Evolutionary conservation across 192 early-diverging fungal species (phyloP), one percentile per base, ranked within the genome.

Genomic region (Backusella tarrabulga): DNA sequence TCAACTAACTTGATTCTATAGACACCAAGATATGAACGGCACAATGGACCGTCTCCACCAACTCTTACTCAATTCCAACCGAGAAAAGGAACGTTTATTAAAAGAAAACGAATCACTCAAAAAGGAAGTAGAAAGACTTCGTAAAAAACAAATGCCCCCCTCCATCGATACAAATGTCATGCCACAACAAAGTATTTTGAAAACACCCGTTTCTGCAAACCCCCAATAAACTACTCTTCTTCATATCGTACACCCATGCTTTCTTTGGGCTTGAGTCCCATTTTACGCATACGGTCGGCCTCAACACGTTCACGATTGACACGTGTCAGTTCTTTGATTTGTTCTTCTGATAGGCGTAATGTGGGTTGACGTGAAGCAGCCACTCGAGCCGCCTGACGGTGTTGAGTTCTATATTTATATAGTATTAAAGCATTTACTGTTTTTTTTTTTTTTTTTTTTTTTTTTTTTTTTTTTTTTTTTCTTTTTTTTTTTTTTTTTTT

Each of bases 201-300:
- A 63, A 63, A 63, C 56, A 63, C 21, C 56, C 3, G n/a, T 56
- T 8, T 56, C 54, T 21, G 9, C 56, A 63, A 26, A 26, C 4
- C 56, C 56, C 11, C 32, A 32, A 32, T 32, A 32, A 32, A 9
- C 42, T 42, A 72, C 36, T 36, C 69, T 74, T 79, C 81, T 34
- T 88, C 87, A 72, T 88, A 88, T 50, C 87, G 72, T 1, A 88
- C 84, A 35, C 87, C 87, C 68, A 86, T 86, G 42, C 68, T 76
- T n/a, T 81, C 70, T 38, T 85, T 86, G 34, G 86, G 76, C 67
- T 81, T 86, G 1, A 88, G 71, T 2, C 89, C 89, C 82, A 90
- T 77, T 63, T 82, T 83, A 35, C 89, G 78, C 78, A 90, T 73
- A 21, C 81, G 66, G 67, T 90, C 89, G 0, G 85, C 85, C 44